Evolutionary conservation across 305 asterid species (phyloP).

Genomic region (Solanum chacoense): DNA sequence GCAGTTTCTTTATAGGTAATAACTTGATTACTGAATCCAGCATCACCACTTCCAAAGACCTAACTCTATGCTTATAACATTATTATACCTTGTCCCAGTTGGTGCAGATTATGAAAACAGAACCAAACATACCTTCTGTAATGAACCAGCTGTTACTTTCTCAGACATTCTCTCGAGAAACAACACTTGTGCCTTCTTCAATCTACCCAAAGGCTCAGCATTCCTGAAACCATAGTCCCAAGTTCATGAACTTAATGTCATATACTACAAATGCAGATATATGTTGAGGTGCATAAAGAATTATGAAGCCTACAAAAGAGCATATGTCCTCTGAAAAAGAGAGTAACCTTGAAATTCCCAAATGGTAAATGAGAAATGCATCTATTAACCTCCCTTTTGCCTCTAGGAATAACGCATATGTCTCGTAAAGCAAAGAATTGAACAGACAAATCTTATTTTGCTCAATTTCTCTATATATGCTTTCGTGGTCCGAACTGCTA

Average conservation of each 20-base stretch:
- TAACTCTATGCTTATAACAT: neutral
- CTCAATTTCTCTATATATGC: conserved; percentile 56
- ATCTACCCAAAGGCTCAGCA: conserved; percentile 78
- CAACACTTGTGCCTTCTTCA: conserved; percentile 83
- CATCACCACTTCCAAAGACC: neutral
- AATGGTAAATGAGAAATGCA: conserved; percentile 61
- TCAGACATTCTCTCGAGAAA: conserved; percentile 94
- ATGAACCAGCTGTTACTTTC: conserved; percentile 35
- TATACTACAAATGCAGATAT: neutral
- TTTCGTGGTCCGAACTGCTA: conserved; percentile 51
- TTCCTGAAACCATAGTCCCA: conserved; percentile 35
- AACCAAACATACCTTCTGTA: conserved; percentile 43
- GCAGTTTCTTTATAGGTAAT: neutral
- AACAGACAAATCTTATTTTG: conserved; percentile 43
- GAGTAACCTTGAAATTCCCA: conserved; percentile 70
- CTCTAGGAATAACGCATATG: conserved; percentile 60
- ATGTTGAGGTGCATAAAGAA: neutral
- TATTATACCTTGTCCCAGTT: neutral
- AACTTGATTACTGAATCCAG: neutral
- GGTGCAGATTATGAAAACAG: neutral
- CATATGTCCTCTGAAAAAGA: neutral
- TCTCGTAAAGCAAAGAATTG: conserved; percentile 66
- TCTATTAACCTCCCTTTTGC: conserved; percentile 63
- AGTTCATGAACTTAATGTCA: conserved; percentile 3
- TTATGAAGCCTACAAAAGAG: neutral